These are phyloP conservation scores for Leccinum subspadiceum DNA, from an alignment of 1,284 basidiomycete species.

Conservation along the genomic window DNA sequence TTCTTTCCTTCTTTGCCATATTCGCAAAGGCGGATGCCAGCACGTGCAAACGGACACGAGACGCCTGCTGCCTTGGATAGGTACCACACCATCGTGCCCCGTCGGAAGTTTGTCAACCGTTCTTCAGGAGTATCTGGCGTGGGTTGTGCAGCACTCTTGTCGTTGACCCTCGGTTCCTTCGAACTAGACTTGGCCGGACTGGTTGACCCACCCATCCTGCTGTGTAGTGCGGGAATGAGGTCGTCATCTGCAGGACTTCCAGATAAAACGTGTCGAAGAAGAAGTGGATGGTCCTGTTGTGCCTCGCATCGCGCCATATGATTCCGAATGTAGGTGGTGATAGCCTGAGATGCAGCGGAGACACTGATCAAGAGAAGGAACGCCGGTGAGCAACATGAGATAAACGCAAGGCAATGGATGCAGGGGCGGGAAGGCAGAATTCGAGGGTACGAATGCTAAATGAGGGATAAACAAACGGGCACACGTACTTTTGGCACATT, in stretches of 20 bases:
- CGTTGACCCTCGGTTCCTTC: constrained; percentile 16
- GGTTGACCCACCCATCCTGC: constrained; percentile 65
- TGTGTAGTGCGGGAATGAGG: constrained; percentile 67
- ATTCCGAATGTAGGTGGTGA: constrained; percentile 73
- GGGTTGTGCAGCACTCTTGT: constrained; percentile 12
- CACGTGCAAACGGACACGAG: constrained; percentile 69
- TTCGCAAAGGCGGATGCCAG: constrained; percentile 67
- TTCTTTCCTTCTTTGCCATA: constrained; percentile 53
- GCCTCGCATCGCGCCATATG: constrained; percentile 67
- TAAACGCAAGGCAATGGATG: constrained; percentile 12
- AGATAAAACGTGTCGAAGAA: constrained; percentile 68
- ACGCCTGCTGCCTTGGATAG: constrained; percentile 69
- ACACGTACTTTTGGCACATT: constrained; percentile 51
- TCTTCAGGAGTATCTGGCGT: constrained; percentile 28
- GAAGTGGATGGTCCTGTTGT: constrained; percentile 68
- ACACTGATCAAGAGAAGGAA: constrained; percentile 40
- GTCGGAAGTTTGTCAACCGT: constrained; percentile 69
- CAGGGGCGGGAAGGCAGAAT: constrained; percentile 5
- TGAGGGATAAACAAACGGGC: constrained; percentile 10
- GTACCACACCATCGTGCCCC: constrained; percentile 78
- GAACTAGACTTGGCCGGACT: constrained; percentile 37
- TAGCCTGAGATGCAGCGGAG: constrained; percentile 74
- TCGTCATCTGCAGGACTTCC: constrained; percentile 70
- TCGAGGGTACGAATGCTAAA: constrained; percentile 6
- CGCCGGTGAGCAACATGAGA: constrained; percentile 17